These are phyloP conservation scores for Wickerhamomyces rabaulensis DNA, from an alignment of 805 yeast genomes.

Conservation along the genomic window DNA sequence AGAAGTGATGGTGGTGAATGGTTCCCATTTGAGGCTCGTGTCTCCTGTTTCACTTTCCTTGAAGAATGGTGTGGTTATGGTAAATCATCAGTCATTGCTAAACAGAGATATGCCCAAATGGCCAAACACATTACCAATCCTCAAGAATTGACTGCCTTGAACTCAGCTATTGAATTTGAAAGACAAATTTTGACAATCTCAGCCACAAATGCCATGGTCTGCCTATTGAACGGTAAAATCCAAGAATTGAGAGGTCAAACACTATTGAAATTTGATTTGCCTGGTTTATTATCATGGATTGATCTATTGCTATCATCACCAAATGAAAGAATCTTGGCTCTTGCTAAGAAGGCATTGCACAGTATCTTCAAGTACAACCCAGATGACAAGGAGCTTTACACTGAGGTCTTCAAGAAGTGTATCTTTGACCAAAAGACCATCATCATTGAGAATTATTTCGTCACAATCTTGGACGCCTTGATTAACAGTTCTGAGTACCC, in stretches of 20 bases:
- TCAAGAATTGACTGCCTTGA: conserved; percentile 42
- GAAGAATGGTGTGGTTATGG: conserved; percentile 97
- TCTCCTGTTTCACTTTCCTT: conserved; percentile 73
- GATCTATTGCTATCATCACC: conserved; percentile 59
- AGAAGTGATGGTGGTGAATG: conserved; percentile 41
- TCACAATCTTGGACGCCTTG: conserved; percentile 62
- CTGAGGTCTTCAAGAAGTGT: conserved; percentile 68
- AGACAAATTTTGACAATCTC: conserved; percentile 62
- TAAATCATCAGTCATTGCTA: conserved; percentile 50
- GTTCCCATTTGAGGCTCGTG: conserved; percentile 83
- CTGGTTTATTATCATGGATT: conserved; percentile 74
- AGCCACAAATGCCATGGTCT: conserved; percentile 80
- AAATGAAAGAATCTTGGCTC: conserved; percentile 48
- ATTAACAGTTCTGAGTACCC: conserved; percentile 41
- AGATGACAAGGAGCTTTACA: conserved; percentile 42
- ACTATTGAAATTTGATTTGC: conserved; percentile 64
- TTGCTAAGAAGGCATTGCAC: conserved; percentile 68
- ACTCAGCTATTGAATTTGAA: conserved; percentile 78
- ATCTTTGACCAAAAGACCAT: conserved; percentile 48
- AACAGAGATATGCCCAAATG: conserved; percentile 61
- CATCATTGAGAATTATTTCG: conserved; percentile 65
- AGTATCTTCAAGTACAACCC: conserved; percentile 62
- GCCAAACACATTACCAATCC: conserved; percentile 34
- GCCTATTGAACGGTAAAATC: conserved; percentile 71
- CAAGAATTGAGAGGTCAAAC: conserved; percentile 43